Percentiles rank a stretch among this genome's conserved stretches.
Evolutionary conservation across 768 basidiomycete genomes (phyloP).

Genomic region (Xerocomellus chrysenteron): DNA sequence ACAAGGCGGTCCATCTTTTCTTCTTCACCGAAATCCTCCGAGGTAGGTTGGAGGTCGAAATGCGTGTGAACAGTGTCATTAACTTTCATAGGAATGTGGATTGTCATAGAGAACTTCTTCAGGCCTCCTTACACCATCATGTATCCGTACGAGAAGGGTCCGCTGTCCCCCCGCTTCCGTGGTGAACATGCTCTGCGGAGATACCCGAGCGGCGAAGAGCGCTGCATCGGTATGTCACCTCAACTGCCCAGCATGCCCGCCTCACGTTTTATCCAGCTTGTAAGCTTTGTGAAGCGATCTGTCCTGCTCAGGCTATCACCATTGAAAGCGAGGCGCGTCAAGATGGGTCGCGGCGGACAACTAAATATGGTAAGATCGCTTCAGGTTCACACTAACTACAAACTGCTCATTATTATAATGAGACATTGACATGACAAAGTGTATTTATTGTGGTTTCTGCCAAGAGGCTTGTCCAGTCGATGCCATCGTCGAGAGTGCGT

Average conservation of each 20-base stretch:
- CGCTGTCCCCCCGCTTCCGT: slow-evolving; percentile 94
- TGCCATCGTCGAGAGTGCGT: slow-evolving; percentile 97
- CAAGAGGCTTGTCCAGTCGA: slow-evolving; percentile 99
- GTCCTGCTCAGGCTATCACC: slow-evolving; percentile 98
- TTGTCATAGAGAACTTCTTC: slow-evolving; percentile 90
- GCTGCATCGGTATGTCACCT: slow-evolving; percentile 84
- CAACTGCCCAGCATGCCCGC: neutral
- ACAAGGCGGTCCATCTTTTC: slow-evolving; percentile 95
- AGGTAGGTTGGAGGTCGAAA: slow-evolving; percentile 53
- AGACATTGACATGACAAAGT: slow-evolving; percentile 99
- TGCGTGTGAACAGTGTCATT: slow-evolving; percentile 5
- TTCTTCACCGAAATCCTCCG: slow-evolving; percentile 98
- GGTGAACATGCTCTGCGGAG: slow-evolving; percentile 96
- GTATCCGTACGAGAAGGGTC: slow-evolving; percentile 98
- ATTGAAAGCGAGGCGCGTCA: slow-evolving; percentile 96
- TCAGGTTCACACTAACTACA: neutral
- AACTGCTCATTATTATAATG: neutral
- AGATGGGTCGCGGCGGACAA: slow-evolving; percentile 95
- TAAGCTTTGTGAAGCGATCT: slow-evolving; percentile 99
- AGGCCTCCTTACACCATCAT: slow-evolving; percentile 97
- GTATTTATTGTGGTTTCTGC: slow-evolving; percentile 99
- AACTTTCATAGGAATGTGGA: slow-evolving; percentile 83
- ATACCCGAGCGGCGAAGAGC: slow-evolving; percentile 97
- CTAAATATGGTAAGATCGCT: slow-evolving; percentile 78
- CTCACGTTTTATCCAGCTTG: slow-evolving; percentile 60